Percentiles rank a stretch among this genome's conserved stretches.
Conservation (phyloP, 495 filamentous ascomycete species). For the Xylaria sp. region DNA sequence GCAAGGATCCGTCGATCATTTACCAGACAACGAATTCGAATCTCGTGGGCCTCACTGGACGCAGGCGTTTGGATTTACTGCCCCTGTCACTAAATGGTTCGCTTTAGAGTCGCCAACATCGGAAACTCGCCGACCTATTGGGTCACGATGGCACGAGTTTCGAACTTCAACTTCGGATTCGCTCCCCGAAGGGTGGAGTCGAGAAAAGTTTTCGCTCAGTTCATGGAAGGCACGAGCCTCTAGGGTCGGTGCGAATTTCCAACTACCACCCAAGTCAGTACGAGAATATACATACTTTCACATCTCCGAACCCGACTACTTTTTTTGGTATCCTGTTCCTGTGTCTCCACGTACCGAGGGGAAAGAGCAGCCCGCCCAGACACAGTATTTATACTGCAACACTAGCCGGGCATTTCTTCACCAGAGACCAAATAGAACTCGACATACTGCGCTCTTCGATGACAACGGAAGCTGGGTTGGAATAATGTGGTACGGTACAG, state of each 20-base stretch:
- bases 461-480: neutral
- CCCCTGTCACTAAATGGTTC: constrained; percentile 3
- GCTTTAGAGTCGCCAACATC: neutral
- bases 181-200: neutral
- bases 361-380: neutral
- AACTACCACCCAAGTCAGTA: constrained; percentile 4
- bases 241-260: neutral
- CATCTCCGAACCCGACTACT: neutral
- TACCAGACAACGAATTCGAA: constrained; percentile 12
- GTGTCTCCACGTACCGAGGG: neutral
- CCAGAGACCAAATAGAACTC: neutral
- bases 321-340: constrained; percentile 8
- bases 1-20: neutral
- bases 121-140: neutral
- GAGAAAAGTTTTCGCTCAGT: neutral
- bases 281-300: neutral
- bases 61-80: neutral
- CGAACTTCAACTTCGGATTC: neutral
- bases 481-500: neutral
- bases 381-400: constrained; percentile 10
- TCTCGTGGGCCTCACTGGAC: constrained; percentile 2
- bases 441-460: neutral
- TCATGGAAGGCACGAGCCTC: neutral
- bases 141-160: neutral
- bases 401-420: constrained; percentile 1